Conservation (phyloP, 805 yeast species). For the Ogataea sp. region DNA sequence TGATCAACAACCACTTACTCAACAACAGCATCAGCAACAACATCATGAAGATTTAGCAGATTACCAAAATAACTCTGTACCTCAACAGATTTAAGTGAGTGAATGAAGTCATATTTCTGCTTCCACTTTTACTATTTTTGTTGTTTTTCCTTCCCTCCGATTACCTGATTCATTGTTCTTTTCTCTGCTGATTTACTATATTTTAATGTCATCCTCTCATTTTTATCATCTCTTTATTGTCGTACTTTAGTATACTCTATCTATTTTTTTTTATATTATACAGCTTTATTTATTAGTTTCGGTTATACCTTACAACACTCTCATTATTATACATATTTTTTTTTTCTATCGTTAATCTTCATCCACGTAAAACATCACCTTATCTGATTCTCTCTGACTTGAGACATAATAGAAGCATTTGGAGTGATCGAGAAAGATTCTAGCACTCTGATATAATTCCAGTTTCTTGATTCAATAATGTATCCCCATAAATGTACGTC, state of each 20-base stretch:
- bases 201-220: not conserved
- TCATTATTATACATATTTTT: too few species aligned
- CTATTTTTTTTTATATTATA: too few species aligned
- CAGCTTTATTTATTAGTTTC: too few species aligned
- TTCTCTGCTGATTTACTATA: too few species aligned
- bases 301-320: too few species aligned
- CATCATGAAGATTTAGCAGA: not conserved
- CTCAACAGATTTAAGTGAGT: not conserved
- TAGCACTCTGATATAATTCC: conserved; percentile 7
- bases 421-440: conserved; percentile 9
- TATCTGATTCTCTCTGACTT: too few species aligned
- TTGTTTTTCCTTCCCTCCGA: not conserved
- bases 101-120: too few species aligned
- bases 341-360: too few species aligned
- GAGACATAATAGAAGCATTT: conserved; percentile 5
- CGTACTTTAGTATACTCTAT: too few species aligned
- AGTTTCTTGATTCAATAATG: conserved; percentile 10
- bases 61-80: not conserved
- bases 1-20: not conserved
- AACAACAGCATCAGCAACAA: not conserved
- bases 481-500: conserved; percentile 13
- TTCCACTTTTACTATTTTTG: not conserved
- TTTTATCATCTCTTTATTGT: not conserved
- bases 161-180: too few species aligned
- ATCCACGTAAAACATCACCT: too few species aligned